Conservation (phyloP, 2,329 filamentous ascomycete genomes). For the Exophiala aquamarina region DNA sequence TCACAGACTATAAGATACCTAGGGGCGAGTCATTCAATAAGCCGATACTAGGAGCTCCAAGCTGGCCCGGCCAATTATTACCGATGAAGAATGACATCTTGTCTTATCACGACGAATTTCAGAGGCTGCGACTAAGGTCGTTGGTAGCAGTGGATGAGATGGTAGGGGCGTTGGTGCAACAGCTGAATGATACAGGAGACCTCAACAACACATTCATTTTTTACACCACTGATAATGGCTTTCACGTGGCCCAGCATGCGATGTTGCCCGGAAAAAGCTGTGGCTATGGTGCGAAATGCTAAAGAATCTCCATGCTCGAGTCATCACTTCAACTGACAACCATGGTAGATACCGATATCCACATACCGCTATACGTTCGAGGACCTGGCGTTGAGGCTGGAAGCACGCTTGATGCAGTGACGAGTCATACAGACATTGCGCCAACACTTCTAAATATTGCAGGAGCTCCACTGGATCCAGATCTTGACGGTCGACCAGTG, state of each 20-base stretch:
- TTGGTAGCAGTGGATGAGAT: no score
- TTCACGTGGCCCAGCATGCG: slow-evolving; percentile 59
- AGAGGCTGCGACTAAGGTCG: no score
- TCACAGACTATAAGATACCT: no score
- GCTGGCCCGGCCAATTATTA: no score
- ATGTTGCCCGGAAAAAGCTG: slow-evolving; percentile 58
- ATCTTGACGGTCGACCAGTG: slow-evolving; percentile 9
- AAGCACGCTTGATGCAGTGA: slow-evolving; percentile 48
- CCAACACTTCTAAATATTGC: slow-evolving; percentile 57
- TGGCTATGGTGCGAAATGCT: no score
- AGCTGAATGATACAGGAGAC: slow-evolving; percentile 40
- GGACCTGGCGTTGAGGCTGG: slow-evolving; percentile 53
- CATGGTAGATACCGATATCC: slow-evolving; percentile 61
- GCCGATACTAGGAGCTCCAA: no score
- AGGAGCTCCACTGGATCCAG: slow-evolving; percentile 34
- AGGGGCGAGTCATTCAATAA: no score
- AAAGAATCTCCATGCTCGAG: no score
- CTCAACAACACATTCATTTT: slow-evolving; percentile 59
- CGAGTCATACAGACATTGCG: slow-evolving; percentile 63
- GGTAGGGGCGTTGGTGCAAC: slow-evolving; percentile 44
- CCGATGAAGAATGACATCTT: no score
- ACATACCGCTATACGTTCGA: slow-evolving; percentile 59
- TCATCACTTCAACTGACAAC: no score
- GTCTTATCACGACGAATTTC: no score
- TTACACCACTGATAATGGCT: slow-evolving; percentile 61